Evolutionary conservation across 257 asterid genomes (phyloP).

Genomic region (Penstemon barbatus): DNA sequence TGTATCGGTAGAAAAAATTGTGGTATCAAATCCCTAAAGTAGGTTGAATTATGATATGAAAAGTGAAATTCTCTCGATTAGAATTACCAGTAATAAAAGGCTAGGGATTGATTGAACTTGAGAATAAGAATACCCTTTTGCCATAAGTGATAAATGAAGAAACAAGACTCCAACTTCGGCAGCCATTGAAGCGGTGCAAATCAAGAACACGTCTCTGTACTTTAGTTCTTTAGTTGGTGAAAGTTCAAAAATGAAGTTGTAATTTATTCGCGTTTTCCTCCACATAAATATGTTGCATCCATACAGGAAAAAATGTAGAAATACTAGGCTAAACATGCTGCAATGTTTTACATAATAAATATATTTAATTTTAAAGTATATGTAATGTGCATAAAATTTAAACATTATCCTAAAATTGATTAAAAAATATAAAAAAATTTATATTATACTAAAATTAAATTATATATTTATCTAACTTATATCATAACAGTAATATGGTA

Average conservation of each 20-base stretch:
- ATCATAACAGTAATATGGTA: too few relatives aligned
- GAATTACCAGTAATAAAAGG: constrained; percentile 66
- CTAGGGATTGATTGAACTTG: constrained; percentile 77
- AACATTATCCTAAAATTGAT: too few relatives aligned
- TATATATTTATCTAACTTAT: too few relatives aligned
- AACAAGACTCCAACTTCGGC: constrained; percentile 66
- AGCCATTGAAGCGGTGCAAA: constrained; percentile 72
- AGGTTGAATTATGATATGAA: too few relatives aligned
- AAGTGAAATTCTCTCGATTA: too few relatives aligned
- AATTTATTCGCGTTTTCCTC: constrained; percentile 79
- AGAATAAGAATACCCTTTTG: constrained; percentile 64
- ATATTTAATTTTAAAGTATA: too few relatives aligned
- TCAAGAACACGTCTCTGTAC: constrained; percentile 73
- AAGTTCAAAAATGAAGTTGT: constrained; percentile 80
- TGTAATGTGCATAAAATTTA: too few relatives aligned
- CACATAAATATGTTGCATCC: constrained; percentile 96
- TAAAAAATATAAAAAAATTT: too few relatives aligned
- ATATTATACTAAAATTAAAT: too few relatives aligned
- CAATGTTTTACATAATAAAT: constrained; percentile 19
- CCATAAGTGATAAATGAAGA: constrained; percentile 67
- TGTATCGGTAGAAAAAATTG: too few relatives aligned
- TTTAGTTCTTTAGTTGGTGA: constrained; percentile 68
- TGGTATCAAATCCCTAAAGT: too few relatives aligned
- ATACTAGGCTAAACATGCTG: constrained; percentile 89
- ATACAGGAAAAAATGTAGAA: constrained; percentile 75